Percentiles rank a stretch among this genome's conserved stretches.
Conservation (phyloP, 1,284 basidiomycete species). For the Crepidotus sp. region DNA sequence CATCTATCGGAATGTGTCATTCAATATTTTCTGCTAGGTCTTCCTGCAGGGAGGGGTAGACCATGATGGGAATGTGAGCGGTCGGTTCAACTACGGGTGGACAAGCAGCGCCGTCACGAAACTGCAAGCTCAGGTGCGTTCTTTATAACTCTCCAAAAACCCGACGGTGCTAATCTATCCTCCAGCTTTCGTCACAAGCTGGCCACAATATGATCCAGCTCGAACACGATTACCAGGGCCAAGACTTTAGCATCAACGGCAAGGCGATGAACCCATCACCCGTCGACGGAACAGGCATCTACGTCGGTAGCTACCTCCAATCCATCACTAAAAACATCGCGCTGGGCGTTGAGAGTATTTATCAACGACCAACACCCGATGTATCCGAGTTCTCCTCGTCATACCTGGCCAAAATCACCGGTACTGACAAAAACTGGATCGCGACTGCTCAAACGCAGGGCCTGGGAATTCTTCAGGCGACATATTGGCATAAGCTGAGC, state of each 20-base stretch:
- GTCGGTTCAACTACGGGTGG: conserved; percentile 89
- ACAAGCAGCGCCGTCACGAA: conserved; percentile 75
- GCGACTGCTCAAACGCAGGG: conserved; percentile 88
- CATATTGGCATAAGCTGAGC: conserved; percentile 94
- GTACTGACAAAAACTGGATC: conserved; percentile 75
- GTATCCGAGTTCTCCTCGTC: conserved; percentile 72
- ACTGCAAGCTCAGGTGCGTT: conserved; percentile 77
- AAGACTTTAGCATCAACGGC: conserved; percentile 81
- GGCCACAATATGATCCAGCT: conserved; percentile 87
- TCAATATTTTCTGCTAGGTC: conserved; percentile 39
- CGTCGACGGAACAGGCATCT: conserved; percentile 87
- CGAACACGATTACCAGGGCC: conserved; percentile 91
- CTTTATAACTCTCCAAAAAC: conserved; percentile 15
- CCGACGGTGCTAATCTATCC: background rate
- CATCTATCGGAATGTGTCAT: conserved; percentile 15
- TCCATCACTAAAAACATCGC: conserved; percentile 91
- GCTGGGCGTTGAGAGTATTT: conserved; percentile 84
- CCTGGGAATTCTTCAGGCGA: conserved; percentile 82
- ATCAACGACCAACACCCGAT: conserved; percentile 71
- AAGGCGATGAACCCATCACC: conserved; percentile 94
- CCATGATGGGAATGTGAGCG: conserved; percentile 86
- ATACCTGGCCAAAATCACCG: conserved; percentile 84
- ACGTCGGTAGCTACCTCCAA: conserved; percentile 90
- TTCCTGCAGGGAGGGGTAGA: conserved; percentile 94
- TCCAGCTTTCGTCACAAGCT: conserved; percentile 54